Evolutionary conservation across 2,329 filamentous ascomycete genomes (phyloP).

Genomic region (Pestalotiopsis sp.): DNA sequence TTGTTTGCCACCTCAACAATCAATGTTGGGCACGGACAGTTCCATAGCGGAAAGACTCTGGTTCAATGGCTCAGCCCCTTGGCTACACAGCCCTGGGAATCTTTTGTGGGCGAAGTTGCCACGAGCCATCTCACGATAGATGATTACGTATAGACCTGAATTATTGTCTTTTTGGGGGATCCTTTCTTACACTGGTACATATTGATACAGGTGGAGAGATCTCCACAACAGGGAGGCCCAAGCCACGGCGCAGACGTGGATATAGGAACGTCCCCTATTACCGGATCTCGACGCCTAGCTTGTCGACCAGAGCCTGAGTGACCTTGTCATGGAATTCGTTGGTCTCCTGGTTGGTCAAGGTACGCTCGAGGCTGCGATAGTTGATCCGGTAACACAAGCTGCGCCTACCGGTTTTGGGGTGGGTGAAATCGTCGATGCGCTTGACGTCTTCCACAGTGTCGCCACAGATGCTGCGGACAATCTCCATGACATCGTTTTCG

Average conservation of each 20-base stretch:
- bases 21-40: neutral
- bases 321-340: conserved; percentile 77
- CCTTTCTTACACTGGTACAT: neutral
- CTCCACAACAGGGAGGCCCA: neutral
- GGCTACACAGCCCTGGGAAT: neutral
- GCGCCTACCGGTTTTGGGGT: conserved; percentile 80
- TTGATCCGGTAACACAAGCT: conserved; percentile 93
- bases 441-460: conserved; percentile 86
- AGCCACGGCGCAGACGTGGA: neutral
- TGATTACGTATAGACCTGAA: neutral
- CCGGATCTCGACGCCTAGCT: conserved; percentile 79
- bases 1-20: neutral
- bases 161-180: neutral
- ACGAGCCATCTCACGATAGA: neutral
- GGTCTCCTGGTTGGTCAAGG: conserved; percentile 80
- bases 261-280: conserved; percentile 31
- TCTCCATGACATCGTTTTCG: conserved; percentile 97
- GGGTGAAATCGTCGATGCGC: conserved; percentile 83
- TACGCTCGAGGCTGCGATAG: conserved; percentile 90
- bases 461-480: conserved; percentile 81
- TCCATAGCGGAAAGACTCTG: neutral
- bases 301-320: conserved; percentile 63
- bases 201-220: neutral
- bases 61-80: neutral
- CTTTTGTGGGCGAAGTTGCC: neutral